Conservation (phyloP, 805 yeast genomes). For the Ogataea ramenticola region DNA sequence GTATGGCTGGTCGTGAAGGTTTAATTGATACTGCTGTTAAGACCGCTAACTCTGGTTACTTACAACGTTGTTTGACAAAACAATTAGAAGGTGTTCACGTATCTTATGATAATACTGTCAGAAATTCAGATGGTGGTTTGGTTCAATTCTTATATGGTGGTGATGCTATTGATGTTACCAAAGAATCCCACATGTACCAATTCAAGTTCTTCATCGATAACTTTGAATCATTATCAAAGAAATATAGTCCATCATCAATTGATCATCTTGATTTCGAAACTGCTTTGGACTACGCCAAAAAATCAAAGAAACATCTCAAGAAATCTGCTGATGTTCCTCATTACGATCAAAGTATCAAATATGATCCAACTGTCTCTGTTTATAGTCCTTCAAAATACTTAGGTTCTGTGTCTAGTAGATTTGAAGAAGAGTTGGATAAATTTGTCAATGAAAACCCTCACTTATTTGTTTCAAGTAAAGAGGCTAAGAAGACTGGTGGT, state of each 20-base stretch:
- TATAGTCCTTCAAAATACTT: slow-evolving; percentile 84
- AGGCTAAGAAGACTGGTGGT: slow-evolving; percentile 36
- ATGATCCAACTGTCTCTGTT: slow-evolving; percentile 83
- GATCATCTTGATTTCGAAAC: slow-evolving; percentile 77
- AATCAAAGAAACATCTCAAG: slow-evolving; percentile 63
- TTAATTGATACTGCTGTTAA: slow-evolving; percentile 98
- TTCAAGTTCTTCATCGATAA: slow-evolving; percentile 91
- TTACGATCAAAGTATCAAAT: slow-evolving; percentile 51
- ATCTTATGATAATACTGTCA: slow-evolving; percentile 87
- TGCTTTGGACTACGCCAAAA: slow-evolving; percentile 77
- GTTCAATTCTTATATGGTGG: slow-evolving; percentile 97
- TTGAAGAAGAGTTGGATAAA: slow-evolving; percentile 71
- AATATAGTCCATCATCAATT: slow-evolving; percentile 77
- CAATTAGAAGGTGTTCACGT: slow-evolving; percentile 96
- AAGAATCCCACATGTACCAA: slow-evolving; percentile 89
- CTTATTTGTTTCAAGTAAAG: slow-evolving; percentile 49
- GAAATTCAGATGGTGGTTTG: slow-evolving; percentile 92
- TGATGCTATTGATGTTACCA: slow-evolving; percentile 89
- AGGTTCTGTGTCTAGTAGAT: slow-evolving; percentile 89
- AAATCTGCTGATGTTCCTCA: slow-evolving; percentile 61
- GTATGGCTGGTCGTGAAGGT: slow-evolving; percentile 99
- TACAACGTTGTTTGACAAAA: slow-evolving; percentile 96
- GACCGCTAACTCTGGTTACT: slow-evolving; percentile 95
- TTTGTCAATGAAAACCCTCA: slow-evolving; percentile 52
- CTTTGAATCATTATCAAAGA: slow-evolving; percentile 75